These are phyloP conservation scores for Bacterosira constricta DNA, from an alignment of 108 stramenopile species.

Conservation along the genomic window DNA sequence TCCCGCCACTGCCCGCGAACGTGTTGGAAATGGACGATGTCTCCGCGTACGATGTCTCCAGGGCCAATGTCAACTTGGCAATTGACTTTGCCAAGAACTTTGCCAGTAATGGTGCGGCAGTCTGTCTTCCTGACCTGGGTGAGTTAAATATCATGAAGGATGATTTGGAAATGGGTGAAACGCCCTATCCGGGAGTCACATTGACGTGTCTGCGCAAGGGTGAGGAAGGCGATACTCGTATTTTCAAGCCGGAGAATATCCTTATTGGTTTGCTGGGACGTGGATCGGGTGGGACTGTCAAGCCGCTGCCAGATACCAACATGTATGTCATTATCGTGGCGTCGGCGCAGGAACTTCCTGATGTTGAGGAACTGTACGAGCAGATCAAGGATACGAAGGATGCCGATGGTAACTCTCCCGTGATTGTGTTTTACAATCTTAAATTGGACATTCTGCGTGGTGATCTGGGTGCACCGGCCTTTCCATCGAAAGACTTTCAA, in stretches of 20 bases:
- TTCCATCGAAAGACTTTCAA: constrained; percentile 89
- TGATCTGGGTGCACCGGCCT: constrained; percentile 92
- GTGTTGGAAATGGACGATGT: constrained; percentile 93
- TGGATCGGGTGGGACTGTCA: constrained; percentile 66
- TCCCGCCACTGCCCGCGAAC: constrained; percentile 87
- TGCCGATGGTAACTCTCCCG: constrained; percentile 39
- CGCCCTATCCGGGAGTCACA: constrained; percentile 66
- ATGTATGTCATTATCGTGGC: constrained; percentile 87
- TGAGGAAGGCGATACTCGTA: constrained; percentile 70
- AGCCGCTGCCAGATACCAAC: constrained; percentile 65
- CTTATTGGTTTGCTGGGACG: constrained; percentile 82
- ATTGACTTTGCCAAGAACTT: constrained; percentile 84
- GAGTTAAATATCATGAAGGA: constrained; percentile 79
- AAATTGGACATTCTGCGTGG: constrained; percentile 92
- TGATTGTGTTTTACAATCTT: constrained; percentile 92
- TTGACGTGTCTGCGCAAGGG: constrained; percentile 58
- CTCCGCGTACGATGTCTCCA: constrained; percentile 88
- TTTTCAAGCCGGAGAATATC: constrained; percentile 87
- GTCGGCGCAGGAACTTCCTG: constrained; percentile 93
- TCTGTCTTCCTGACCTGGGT: constrained; percentile 82
- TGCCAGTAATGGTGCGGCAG: constrained; percentile 51
- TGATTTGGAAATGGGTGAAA: constrained; percentile 34
- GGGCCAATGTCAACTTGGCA: constrained; percentile 91
- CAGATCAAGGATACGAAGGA: constrained; percentile 30
- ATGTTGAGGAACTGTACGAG: constrained; percentile 84